A percentile compares a stretch with the other conserved stretches of the same genome.
These are phyloP conservation scores for Leptographium wingfieldii DNA, from an alignment of 2,329 filamentous ascomycete genomes.

Conservation along the genomic window DNA sequence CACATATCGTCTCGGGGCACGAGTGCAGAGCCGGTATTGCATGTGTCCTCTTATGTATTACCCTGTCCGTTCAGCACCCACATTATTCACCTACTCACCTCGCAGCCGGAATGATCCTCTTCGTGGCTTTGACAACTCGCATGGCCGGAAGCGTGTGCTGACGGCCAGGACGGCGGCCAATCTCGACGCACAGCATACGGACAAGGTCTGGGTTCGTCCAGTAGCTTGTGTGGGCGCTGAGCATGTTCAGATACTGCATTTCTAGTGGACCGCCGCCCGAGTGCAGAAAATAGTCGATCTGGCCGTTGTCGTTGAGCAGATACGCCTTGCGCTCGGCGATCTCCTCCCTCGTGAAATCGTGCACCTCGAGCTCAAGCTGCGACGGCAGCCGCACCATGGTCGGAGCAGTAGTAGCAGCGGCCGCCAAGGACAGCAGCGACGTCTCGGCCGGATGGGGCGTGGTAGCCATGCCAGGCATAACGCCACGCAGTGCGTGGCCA, in stretches of 20 bases:
- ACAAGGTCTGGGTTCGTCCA: constrained; percentile 83
- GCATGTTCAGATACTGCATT: constrained; percentile 94
- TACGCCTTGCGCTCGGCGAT: constrained; percentile 81
- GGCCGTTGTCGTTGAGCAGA: constrained; percentile 88
- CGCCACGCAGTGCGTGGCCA: constrained; percentile 46
- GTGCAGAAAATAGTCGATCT: constrained; percentile 80
- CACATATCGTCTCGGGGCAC: no score
- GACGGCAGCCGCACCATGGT: constrained; percentile 38
- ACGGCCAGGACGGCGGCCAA: constrained; percentile 61
- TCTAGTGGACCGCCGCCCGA: constrained; percentile 79
- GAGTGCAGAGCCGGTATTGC: no score
- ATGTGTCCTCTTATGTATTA: no score
- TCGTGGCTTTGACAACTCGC: constrained; percentile 42
- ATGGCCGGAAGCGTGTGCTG: constrained; percentile 43
- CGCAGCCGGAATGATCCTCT: constrained; percentile 17
- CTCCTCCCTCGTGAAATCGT: constrained; percentile 87
- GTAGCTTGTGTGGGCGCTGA: constrained; percentile 89
- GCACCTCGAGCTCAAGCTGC: constrained; percentile 82
- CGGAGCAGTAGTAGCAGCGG: constrained; percentile 19
- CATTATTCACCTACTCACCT: not conserved
- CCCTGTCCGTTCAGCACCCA: no score
- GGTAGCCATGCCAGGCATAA: constrained; percentile 40
- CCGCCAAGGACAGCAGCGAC: constrained; percentile 7
- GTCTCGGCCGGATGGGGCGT: constrained; percentile 5
- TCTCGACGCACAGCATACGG: constrained; percentile 78